These are phyloP conservation scores for Zymoseptoria pseudotritici DNA, from an alignment of 2,329 filamentous ascomycete genomes.

Conservation along the genomic window DNA sequence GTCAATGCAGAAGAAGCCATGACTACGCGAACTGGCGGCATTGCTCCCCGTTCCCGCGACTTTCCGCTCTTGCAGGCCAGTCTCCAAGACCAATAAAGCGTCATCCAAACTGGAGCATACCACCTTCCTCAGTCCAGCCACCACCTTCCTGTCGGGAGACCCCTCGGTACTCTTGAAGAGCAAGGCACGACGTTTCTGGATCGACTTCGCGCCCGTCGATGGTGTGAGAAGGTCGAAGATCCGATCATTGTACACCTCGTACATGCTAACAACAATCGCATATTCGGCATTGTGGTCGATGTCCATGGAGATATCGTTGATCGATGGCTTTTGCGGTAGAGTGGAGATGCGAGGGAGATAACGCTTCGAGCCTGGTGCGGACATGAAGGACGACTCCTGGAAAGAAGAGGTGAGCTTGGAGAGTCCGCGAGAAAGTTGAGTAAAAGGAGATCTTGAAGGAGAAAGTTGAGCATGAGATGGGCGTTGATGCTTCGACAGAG, in stretches of 20 bases:
- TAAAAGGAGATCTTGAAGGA: constrained; percentile 16
- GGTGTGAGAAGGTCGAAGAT: constrained; percentile 85
- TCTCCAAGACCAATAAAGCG: constrained; percentile 81
- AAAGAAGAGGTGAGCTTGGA: constrained; percentile 24
- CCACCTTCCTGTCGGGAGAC: constrained; percentile 86
- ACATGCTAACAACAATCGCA: constrained; percentile 88
- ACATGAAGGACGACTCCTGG: constrained; percentile 34
- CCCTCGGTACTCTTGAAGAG: constrained; percentile 88
- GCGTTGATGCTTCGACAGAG: constrained; percentile 20
- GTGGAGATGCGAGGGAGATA: constrained; percentile 62
- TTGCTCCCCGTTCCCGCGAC: constrained; percentile 91
- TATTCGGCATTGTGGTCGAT: constrained; percentile 69
- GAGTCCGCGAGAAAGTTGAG: constrained; percentile 18
- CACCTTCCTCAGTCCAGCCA: constrained; percentile 84
- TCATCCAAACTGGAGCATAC: constrained; percentile 76
- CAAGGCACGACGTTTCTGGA: constrained; percentile 63
- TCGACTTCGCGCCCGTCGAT: constrained; percentile 44
- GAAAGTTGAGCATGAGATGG: constrained; percentile 3
- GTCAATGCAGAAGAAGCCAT: constrained; percentile 94
- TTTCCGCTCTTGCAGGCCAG: constrained; percentile 75
- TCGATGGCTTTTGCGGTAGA: constrained; percentile 66
- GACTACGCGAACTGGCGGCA: constrained; percentile 82
- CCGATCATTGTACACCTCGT: constrained; percentile 97
- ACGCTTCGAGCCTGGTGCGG: constrained; percentile 35
- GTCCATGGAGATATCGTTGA: constrained; percentile 61